A percentile compares a stretch with the other conserved stretches of the same genome.
These are phyloP conservation scores for Phaffomyces thermotolerans DNA, from an alignment of 805 yeast genomes.

Conservation along the genomic window DNA sequence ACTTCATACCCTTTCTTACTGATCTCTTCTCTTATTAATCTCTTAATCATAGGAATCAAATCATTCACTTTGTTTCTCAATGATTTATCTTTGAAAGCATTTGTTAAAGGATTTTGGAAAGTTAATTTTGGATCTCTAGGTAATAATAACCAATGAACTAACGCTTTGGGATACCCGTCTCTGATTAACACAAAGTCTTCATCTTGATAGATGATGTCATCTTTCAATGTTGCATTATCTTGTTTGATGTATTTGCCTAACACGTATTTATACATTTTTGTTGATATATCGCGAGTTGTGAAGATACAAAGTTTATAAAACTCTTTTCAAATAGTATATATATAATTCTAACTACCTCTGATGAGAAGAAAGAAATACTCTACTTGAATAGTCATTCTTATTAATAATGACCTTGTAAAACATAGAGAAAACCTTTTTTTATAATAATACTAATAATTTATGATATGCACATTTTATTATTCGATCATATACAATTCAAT, in stretches of 20 bases:
- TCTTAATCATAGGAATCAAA: constrained; percentile 7
- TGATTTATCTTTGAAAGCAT: constrained; percentile 22
- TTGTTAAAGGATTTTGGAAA: constrained; percentile 37
- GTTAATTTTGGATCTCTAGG: constrained; percentile 43
- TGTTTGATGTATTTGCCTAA: constrained; percentile 48
- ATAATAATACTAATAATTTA: too few relatives aligned
- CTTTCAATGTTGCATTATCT: constrained; percentile 20
- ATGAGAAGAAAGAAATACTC: too few relatives aligned
- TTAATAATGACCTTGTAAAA: too few relatives aligned
- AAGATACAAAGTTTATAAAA: too few relatives aligned
- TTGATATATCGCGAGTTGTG: too few relatives aligned
- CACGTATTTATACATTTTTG: constrained; percentile 38
- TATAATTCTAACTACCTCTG: too few relatives aligned
- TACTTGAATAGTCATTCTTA: too few relatives aligned
- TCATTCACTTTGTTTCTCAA: constrained; percentile 21
- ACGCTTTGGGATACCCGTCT: constrained; percentile 60
- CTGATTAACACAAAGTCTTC: constrained; percentile 46
- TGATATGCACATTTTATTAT: too few relatives aligned
- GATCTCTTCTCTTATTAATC: constrained; percentile 11
- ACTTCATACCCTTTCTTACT: constrained; percentile 13
- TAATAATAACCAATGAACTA: constrained; percentile 51
- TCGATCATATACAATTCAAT: neutral
- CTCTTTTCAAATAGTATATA: too few relatives aligned
- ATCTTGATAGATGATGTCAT: constrained; percentile 41
- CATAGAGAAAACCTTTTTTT: too few relatives aligned